Conservation (phyloP, 441 rosid species). For the Mallotus japonicus region DNA sequence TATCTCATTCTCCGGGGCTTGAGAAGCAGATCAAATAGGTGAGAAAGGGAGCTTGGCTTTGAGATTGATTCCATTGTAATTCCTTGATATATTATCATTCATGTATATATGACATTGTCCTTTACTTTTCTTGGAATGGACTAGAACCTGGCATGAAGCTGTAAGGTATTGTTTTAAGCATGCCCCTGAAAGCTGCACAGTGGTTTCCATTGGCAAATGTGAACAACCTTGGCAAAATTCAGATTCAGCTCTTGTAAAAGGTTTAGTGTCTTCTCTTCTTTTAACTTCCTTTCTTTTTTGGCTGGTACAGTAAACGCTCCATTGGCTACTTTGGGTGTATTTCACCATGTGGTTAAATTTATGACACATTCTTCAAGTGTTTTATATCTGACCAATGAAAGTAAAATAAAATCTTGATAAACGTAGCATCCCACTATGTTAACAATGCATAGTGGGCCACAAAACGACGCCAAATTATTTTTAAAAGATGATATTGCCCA, state of each 20-base stretch:
- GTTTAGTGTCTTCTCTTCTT: slow-evolving; percentile 25
- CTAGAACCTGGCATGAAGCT: slow-evolving; percentile 48
- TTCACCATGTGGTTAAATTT: no score
- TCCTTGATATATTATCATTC: neutral
- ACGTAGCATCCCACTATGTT: no score
- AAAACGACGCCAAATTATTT: no score
- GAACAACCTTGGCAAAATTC: slow-evolving; percentile 31
- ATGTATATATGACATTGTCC: neutral
- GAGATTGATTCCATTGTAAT: neutral
- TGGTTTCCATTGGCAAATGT: slow-evolving; percentile 52
- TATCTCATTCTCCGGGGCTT: slow-evolving; percentile 65
- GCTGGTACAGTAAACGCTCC: no score
- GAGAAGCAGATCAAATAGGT: slow-evolving; percentile 49
- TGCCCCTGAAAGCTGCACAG: slow-evolving; percentile 61
- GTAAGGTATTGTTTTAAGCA: slow-evolving; percentile 51
- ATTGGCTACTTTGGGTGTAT: no score
- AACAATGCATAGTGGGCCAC: no score
- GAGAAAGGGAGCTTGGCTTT: neutral
- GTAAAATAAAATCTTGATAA: no score
- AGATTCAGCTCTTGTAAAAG: slow-evolving; percentile 38
- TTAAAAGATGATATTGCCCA: no score
- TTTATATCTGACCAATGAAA: no score
- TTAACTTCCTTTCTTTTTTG: neutral
- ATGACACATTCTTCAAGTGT: no score
- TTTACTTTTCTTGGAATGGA: neutral